These are phyloP conservation scores for Myriosclerotinia scirpicola DNA, from an alignment of 2,329 filamentous ascomycete species.

Conservation along the genomic window DNA sequence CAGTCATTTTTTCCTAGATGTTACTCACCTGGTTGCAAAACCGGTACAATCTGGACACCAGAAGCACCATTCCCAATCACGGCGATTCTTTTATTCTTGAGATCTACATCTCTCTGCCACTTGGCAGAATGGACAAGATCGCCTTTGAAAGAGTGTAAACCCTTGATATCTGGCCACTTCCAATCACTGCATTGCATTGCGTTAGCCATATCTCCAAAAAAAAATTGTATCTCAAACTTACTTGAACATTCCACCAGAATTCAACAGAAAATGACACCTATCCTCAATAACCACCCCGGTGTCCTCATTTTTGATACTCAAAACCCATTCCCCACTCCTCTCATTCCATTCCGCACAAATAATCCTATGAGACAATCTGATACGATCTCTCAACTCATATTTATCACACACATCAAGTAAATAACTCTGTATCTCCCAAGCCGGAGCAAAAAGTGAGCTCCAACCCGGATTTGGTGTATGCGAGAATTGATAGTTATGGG, in stretches of 20 bases:
- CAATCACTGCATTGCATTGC: conserved; percentile 46
- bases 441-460: conserved; percentile 55
- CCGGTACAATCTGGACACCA: conserved; percentile 53
- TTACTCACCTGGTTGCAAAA: conserved; percentile 39
- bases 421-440: conserved; percentile 49
- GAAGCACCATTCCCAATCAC: conserved; percentile 54
- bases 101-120: conserved; percentile 55
- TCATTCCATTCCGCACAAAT: conserved; percentile 34
- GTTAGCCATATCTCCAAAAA: too few species aligned
- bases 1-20: background rate
- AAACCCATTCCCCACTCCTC: conserved; percentile 41
- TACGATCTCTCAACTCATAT: conserved; percentile 45
- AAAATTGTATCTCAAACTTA: conserved; percentile 38
- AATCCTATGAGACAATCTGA: conserved; percentile 49
- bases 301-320: conserved; percentile 15
- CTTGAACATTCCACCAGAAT: conserved; percentile 55
- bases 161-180: conserved; percentile 61
- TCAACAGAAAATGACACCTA: conserved; percentile 48
- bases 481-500: conserved; percentile 62
- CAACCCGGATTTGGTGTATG: conserved; percentile 34
- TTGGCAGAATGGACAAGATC: conserved; percentile 59
- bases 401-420: conserved; percentile 51
- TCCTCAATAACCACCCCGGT: conserved; percentile 36
- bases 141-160: conserved; percentile 49
- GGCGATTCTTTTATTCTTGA: conserved; percentile 48